Evolutionary conservation across 2,329 filamentous ascomycete genomes (phyloP), one percentile per base, ranked within the genome.

Genomic region (Thielaviopsis populi): DNA sequence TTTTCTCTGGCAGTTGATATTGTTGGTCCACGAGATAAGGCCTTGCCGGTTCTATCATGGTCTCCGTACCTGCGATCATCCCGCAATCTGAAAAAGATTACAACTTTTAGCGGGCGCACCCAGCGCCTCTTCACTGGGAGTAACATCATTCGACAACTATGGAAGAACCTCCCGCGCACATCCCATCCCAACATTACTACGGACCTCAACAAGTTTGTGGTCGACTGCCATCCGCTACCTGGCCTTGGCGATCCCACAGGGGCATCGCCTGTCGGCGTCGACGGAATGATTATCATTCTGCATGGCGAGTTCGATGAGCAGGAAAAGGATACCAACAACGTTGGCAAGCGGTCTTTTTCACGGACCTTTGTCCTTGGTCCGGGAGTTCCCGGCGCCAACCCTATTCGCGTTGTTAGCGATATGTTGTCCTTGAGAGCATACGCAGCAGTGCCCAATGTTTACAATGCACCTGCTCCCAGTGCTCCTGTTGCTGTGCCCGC

Each of bases 271-370:
- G 75, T 77, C 22, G 89, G 88, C 3, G 88, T 92, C 22, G 87
- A 88, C 67, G 89, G 90, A 7, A 81, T 95, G 68, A 80, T 89
- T 60, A 82, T 95, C 68, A 86, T 82, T 7, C 80, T 92, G n/a
- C 88, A 94, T 69, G 88, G 90, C 67, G 88, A 92, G 70, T 95
- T 90, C 66, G 85, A 92, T 59, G 91, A 96, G 71, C 76, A 85
- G 19, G 82, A 88, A 68, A 72, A 75, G 2, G 73, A 74, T 17
- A 80, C 79, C 24, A 77, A 79, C 59, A 79, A 81, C 54, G 80
- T 80, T 53, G 79, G 83, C 43, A 83, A 85, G 69, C 85, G 90
- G 66, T 90, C 87, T 72, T 95, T 95, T 73, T 89, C 91, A 63
- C 84, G 91, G 61, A 87, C 83, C 0, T 90, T 95, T 71, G 77